Evolutionary conservation across 1,139 yeast genomes (phyloP), one percentile per base, ranked within the genome.

Genomic region (Saccharomyces hybrid): DNA sequence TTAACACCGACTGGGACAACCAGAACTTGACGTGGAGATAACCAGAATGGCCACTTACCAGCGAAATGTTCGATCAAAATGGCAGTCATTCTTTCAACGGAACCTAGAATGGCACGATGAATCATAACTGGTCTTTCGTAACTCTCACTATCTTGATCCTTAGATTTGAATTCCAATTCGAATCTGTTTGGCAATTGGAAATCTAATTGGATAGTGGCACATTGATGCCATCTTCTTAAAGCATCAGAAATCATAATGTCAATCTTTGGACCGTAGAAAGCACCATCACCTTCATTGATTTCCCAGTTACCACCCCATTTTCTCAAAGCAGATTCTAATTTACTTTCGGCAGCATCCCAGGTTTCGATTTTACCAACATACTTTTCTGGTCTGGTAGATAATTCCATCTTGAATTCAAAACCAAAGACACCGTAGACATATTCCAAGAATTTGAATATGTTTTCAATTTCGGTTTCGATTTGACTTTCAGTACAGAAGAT

Each of bases 1-100:
- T 88, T 88, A 61, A 88, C 95, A 67, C 97, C 97, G 65, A 93
- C 96, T 64, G 99, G 99, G 34, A 93, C 91, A 67, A 93, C 93
- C 68, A 90, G 78, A 56, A 90, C 79, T 76, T 93, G 99, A 79
- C 98, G 87, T 68, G 99, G 99, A 32, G 97, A 90, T 68, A 93
- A 79, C 99, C 99, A 93, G 80, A 93, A 86, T 67, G 99, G 99
- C 98, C 98, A 91, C 73, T 88, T 90, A 69, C 99, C 99, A 70
- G 91, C 95, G 76, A 79, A 91, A 75, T 93, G 98, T 73, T 93
- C 99, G 58, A 96, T 90, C 73, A 93, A 83, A 66, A 93, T 89
- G 59, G 97, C 98, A 63, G 96, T 86, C 96, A 93, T 90, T 80
- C 99, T 86, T 78, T 93, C 99, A 54, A 93, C 93, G 47, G 97